These are phyloP conservation scores for Lasiosphaeria hispida DNA, from an alignment of 495 filamentous ascomycete species.

Conservation along the genomic window DNA sequence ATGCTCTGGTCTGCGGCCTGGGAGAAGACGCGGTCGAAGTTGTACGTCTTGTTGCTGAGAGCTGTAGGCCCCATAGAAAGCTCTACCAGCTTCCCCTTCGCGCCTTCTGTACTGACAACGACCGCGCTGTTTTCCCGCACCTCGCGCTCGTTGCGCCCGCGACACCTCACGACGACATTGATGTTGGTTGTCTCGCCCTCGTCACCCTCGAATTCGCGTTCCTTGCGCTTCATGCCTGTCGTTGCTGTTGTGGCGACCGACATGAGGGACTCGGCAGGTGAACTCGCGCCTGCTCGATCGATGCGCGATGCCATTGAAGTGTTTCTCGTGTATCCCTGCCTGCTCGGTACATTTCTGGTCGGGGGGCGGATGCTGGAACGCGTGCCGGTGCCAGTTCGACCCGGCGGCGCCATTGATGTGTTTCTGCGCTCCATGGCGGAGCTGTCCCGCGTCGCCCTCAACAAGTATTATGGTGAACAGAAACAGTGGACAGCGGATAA, in stretches of 20 bases:
- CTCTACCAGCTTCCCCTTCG: constrained; percentile 77
- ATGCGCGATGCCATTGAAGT: constrained; percentile 30
- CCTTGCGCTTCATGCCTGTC: constrained; percentile 67
- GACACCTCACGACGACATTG: constrained; percentile 91
- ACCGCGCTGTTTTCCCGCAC: constrained; percentile 90
- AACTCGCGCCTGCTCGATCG: constrained; percentile 48
- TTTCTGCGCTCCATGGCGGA: constrained; percentile 35
- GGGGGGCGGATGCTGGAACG: constrained; percentile 34
- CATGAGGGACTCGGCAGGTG: constrained; percentile 63
- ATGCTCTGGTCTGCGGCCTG: constrained; percentile 90
- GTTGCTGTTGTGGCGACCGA: constrained; percentile 53
- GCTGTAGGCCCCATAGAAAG: constrained; percentile 90
- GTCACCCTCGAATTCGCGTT: constrained; percentile 74
- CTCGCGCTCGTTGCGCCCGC: constrained; percentile 89
- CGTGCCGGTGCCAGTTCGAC: constrained; percentile 13
- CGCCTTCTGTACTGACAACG: constrained; percentile 80
- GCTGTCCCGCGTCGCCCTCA: constrained; percentile 18
- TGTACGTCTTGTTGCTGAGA: constrained; percentile 92
- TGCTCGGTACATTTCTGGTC: constrained; percentile 13
- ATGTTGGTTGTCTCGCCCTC: constrained; percentile 87
- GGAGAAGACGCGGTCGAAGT: constrained; percentile 96
- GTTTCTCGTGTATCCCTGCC: constrained; percentile 17
- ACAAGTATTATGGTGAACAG: background rate
- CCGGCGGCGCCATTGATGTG: constrained; percentile 24
- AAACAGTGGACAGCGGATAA: too few species aligned